A percentile compares a stretch with the other conserved stretches of the same genome.
These are phyloP conservation scores for Neurospora sp. DNA, from an alignment of 495 filamentous ascomycete species.

Conservation along the genomic window DNA sequence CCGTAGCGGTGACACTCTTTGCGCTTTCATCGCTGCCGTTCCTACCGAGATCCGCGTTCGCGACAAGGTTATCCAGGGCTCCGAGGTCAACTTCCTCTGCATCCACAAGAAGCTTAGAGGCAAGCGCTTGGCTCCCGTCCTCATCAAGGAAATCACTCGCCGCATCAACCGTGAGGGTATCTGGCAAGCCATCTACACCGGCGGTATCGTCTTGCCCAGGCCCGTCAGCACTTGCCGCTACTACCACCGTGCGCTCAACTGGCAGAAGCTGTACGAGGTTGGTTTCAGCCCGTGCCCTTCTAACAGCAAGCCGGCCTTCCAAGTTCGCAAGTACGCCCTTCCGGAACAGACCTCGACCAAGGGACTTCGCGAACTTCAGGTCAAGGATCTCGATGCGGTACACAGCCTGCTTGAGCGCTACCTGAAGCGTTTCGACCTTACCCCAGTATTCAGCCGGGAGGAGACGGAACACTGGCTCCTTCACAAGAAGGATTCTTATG, in stretches of 20 bases:
- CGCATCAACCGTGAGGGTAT: constrained; percentile 73
- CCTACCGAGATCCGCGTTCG: constrained; percentile 76
- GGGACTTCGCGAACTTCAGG: constrained; percentile 70
- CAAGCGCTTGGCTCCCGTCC: constrained; percentile 80
- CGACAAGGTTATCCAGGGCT: constrained; percentile 59
- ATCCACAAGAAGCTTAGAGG: constrained; percentile 94
- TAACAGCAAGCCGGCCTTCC: constrained; percentile 69
- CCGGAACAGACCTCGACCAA: constrained; percentile 57
- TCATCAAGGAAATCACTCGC: constrained; percentile 96
- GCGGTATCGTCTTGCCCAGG: constrained; percentile 77
- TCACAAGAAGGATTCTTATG: constrained; percentile 45
- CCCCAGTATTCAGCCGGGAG: constrained; percentile 66
- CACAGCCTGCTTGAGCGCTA: constrained; percentile 67
- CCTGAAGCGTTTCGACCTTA: constrained; percentile 68
- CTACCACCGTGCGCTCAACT: constrained; percentile 86
- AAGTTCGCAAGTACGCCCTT: constrained; percentile 70
- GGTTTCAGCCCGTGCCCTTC: constrained; percentile 78
- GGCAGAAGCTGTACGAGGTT: constrained; percentile 89
- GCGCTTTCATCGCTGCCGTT: constrained; percentile 90
- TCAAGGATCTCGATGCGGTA: constrained; percentile 72
- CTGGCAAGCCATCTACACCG: constrained; percentile 94
- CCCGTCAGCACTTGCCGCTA: constrained; percentile 89
- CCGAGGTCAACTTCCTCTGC: constrained; percentile 95
- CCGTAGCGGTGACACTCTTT: constrained; percentile 68
- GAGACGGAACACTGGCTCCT: constrained; percentile 87